Base-by-base conservation (phyloP, 768 basidiomycete species). In the Podaxis sp. region DNA sequence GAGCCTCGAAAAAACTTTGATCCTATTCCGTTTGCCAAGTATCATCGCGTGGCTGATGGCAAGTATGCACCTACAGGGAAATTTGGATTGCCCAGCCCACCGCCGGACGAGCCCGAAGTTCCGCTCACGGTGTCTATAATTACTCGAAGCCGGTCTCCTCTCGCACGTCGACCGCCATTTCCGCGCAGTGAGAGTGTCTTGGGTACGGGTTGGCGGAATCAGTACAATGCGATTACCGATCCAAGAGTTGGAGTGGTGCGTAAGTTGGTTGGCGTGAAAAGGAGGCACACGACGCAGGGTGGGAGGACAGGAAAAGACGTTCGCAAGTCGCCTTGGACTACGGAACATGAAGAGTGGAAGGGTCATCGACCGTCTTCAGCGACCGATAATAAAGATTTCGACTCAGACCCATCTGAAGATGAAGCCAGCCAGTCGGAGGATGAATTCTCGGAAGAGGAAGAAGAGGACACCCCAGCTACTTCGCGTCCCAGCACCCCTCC, bases 381-480 rank as follows among this genome's bases (percentile, higher is more conserved):
- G 3, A 76, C 73, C 5, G 76, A 71, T 48, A 68, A 56, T 24
- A 70, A 67, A 58, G 77, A 75, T n/a, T 67, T 68, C 7, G 72
- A 74, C 9, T 74, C 70, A 0, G 78, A 77, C 54, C 59, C 75
- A 12, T 73, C 79, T 42, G 79, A 72, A 30, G 75, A 76, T 22
- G 75, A 76, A 24, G 53, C 7, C 3, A 54, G 28, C 19, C 61
- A 55, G 8, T 62, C 61, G 1, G 61, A 87, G 85, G 71, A 72
- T 92, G 52, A 85, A 85, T 61, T 88, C 87, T 2, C 82, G 85
- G 39, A 92, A 90, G 76, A 79, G 88, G 65, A 92, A 90, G 76
- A 79, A 89, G 66, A 67, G 69, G 77, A 80, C 6, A 77, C 69
- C 46, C 78, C 72, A 48, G 67, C 66, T 15, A 64, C 72, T 30